Base-by-base conservation (phyloP, 495 filamentous ascomycete genomes). In the Talaromyces adpressus region DNA sequence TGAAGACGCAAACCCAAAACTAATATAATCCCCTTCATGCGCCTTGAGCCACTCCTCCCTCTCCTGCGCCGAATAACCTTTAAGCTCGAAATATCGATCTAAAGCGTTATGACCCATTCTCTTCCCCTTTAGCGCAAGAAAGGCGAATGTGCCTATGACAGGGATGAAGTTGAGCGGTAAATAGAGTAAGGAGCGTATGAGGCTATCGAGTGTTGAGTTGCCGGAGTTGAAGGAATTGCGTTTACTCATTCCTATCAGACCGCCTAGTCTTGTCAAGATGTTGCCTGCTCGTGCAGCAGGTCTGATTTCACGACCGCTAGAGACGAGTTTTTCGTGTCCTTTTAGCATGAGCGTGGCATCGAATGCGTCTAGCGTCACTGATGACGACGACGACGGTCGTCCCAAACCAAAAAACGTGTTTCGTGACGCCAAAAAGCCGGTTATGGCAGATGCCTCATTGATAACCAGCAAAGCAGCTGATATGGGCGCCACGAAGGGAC, bases 161-260 rank as follows among this genome's bases (percentile, higher is more conserved):
- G 94, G 94, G 49, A 98, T 89, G 63, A 97, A 88, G 73, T 96
- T 97, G 57, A 98, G 79, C 12, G 94, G 93, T n/a, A 97, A 77
- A 68, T 92, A 90, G 67, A 90, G 72, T 64, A 90, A 70, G 66
- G 91, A 90, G 51, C 89, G 77, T 7, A 96, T 70, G 14, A 95
- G 59, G 5, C 4, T 7, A 16, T 58, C n/a, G 8, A 36, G 3
- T 9, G 56, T 20, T 5, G 56, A 58, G 2, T 85, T 83, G 65
- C 80, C 82, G 3, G 87, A 84, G 4, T 49, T 41, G 39, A 52
- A 32, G n/a, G 59, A 45, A 29, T 20, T 58, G 27, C 56, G 14
- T n/a, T 36, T 58, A 58, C 59, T 61, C 57, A 73, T 84, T 72
- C 86, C 90, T 6, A 88, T 66, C 23, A 89, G 71, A 68, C 88